Base-by-base conservation (phyloP, 768 basidiomycete genomes). In the Antrodiella citrinella region DNA sequence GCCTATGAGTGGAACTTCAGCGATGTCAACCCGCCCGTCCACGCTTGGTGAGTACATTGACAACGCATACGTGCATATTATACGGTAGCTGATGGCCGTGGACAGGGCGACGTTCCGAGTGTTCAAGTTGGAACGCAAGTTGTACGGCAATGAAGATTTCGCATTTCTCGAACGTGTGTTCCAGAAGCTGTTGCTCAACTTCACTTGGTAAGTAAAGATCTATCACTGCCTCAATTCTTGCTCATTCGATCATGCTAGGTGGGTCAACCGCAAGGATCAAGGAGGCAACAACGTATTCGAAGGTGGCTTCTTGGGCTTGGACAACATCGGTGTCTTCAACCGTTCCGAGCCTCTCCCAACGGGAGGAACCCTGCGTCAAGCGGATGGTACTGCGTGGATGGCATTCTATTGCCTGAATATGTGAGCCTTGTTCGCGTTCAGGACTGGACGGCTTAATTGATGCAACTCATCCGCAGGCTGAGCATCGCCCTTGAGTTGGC, bases 361-460 rank as follows among this genome's bases (percentile, higher is more conserved):
- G 4, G 95, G 95, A 26, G 96, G 96, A 7, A 80, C 71, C 15
- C 73, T 99, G 51, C 92, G 95, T 48, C 96, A 99, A 69, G 93
- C 96, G 5, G 96, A 99, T 64, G 95, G 95, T 7, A 99, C 96
- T 4, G 91, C 95, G 0, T 99, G 96, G 96, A 99, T 99, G 96
- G 96, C 93, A 25, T 99, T 98, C 72, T 99, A 95, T 67, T 92
- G 86, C 57, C 68, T 98, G 51, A 96, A 96, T 62, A 98, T 98
- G 96, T 90, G 53, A 58, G 80, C 11, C 9, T 25, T 11, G 39
- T 23, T n/a, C 18, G n/a, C n/a, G n/a, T n/a, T 10, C 13, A 19
- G 45, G 2, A 18, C 19, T 44, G 20, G 20, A 9, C 43, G n/a
- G n/a, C n/a, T n/a, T n/a, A n/a, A n/a, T n/a, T n/a, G n/a, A n/a